These are phyloP conservation scores for Claviceps lovelessii DNA, from an alignment of 2,329 filamentous ascomycete species.

Conservation along the genomic window DNA sequence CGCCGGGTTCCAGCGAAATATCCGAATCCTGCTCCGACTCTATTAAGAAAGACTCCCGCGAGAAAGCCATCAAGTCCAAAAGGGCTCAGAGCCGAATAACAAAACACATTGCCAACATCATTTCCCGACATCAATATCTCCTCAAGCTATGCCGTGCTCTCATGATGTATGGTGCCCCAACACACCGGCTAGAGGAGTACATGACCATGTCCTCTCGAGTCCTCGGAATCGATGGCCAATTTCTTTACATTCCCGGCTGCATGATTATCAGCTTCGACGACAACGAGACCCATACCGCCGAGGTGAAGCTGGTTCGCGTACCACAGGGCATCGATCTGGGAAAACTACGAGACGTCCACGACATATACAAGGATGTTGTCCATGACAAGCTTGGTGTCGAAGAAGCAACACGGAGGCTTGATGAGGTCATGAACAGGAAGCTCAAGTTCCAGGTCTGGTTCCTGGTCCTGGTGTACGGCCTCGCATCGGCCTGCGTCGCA, in stretches of 20 bases:
- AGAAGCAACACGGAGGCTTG: slow-evolving; percentile 48
- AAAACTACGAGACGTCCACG: slow-evolving; percentile 58
- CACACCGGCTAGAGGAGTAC: slow-evolving; percentile 82
- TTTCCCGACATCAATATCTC: slow-evolving; percentile 70
- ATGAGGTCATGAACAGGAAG: slow-evolving; percentile 35
- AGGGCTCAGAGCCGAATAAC: slow-evolving; percentile 33
- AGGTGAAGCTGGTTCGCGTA: slow-evolving; percentile 60
- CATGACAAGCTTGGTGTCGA: slow-evolving; percentile 62
- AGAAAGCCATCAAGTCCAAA: slow-evolving; percentile 21
- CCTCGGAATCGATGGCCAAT: slow-evolving; percentile 77
- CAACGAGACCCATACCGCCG: slow-evolving; percentile 56
- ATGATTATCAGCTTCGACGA: slow-evolving; percentile 93
- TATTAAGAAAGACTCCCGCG: slow-evolving; percentile 25
- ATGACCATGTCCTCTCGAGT: slow-evolving; percentile 83
- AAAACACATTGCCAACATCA: slow-evolving; percentile 49
- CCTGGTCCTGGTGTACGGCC: slow-evolving; percentile 54
- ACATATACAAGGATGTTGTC: slow-evolving; percentile 71
- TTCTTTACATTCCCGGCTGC: slow-evolving; percentile 77
- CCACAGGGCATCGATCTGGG: slow-evolving; percentile 59
- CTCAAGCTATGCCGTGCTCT: slow-evolving; percentile 71
- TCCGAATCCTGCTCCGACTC: slow-evolving; percentile 31
- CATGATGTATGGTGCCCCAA: slow-evolving; percentile 84
- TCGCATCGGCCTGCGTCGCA: slow-evolving; percentile 62
- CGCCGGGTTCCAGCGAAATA: slow-evolving; percentile 29
- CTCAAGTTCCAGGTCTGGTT: slow-evolving; percentile 36